Evolutionary conservation across 163 green algal species (phyloP), one percentile per base, ranked within the genome.

Genomic region (Scenedesmus sp.): DNA sequence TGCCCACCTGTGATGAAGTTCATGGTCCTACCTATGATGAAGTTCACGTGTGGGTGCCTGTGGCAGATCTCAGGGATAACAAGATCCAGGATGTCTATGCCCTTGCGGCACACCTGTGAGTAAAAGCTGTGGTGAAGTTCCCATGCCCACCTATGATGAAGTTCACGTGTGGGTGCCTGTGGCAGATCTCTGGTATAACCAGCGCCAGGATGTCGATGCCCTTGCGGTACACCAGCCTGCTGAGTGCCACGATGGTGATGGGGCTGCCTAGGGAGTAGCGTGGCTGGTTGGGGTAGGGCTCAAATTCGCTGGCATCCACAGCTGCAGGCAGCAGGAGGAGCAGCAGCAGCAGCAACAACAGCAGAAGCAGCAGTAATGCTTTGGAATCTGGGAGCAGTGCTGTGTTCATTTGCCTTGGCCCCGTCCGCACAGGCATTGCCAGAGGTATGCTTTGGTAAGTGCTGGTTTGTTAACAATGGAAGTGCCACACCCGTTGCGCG

Each of bases 141-240:
- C 26, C 60, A 18, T 52, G 60, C 92, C 12, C 84, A 98, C 97
- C 98, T 90, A 99, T 97, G 59, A 99, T 66, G 82, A 99, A 97
- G 81, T 95, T 76, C 34, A 99, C 93, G 26, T 98, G 85, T 3
- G 94, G 94, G 90, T 98, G 94, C 10, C 89, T 87, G 6, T 77
- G 54, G 73, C 96, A 99, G 55, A 99, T 92, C 46, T 96, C 91
- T 2, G 98, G 98, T n/a, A 99, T 97, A 70, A 98, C 94, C 16
- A 96, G 94, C 0, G 95, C 95, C 82, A 99, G 94, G 60, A 99
- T 95, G 95, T 99, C 98, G 16, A 98, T 96, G 70, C 98, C 98
- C 92, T 99, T 99, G 82, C 98, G 95, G 92, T 99, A 99, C 87
- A 99, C 96, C 91, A 99, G 93, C 15, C 98, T 94, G 88, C 94